A percentile compares a stretch with the other conserved stretches of the same genome.
Conservation (phyloP, 2,329 filamentous ascomycete genomes). For the Phyllosticta capitalensis region DNA sequence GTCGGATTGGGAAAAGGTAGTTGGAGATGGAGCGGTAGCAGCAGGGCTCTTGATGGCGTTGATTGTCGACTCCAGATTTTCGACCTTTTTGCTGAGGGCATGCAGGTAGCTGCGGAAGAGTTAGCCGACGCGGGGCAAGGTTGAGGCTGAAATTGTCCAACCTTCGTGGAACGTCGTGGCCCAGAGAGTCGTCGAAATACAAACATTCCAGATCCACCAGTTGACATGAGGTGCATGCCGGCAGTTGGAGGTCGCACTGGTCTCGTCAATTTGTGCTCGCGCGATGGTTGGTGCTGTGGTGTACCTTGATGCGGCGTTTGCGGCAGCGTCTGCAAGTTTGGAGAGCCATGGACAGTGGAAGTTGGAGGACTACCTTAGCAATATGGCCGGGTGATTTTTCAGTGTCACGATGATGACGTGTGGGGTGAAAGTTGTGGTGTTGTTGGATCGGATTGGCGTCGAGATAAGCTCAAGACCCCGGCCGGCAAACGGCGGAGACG, state of each 20-base stretch:
- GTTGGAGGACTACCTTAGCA: too few relatives aligned
- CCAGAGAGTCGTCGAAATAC: constrained; percentile 5
- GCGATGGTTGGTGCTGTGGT: neutral
- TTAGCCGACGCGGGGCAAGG: neutral
- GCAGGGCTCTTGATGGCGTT: neutral
- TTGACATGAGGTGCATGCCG: constrained; percentile 4
- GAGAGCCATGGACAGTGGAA: constrained; percentile 1
- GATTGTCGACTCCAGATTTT: constrained; percentile 6
- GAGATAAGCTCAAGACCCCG: neutral
- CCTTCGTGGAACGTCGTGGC: constrained; percentile 7
- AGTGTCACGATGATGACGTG: neutral
- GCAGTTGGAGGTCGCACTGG: constrained; percentile 8
- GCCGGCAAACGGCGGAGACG: neutral
- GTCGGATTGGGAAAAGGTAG: neutral
- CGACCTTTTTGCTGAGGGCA: constrained; percentile 5
- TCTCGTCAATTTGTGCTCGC: neutral
- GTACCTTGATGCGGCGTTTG: constrained; percentile 10
- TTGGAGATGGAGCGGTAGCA: neutral
- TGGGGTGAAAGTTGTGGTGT: neutral
- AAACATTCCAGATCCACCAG: constrained; percentile 7
- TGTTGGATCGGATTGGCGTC: neutral
- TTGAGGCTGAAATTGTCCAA: neutral
- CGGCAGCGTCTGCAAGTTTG: constrained; percentile 10
- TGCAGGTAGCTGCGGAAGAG: constrained; percentile 3
- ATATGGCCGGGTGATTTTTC: too few relatives aligned